Percentiles rank a stretch among this genome's conserved stretches.
Conservation (phyloP, 495 filamentous ascomycete species). For the Aspergillus leporis region DNA sequence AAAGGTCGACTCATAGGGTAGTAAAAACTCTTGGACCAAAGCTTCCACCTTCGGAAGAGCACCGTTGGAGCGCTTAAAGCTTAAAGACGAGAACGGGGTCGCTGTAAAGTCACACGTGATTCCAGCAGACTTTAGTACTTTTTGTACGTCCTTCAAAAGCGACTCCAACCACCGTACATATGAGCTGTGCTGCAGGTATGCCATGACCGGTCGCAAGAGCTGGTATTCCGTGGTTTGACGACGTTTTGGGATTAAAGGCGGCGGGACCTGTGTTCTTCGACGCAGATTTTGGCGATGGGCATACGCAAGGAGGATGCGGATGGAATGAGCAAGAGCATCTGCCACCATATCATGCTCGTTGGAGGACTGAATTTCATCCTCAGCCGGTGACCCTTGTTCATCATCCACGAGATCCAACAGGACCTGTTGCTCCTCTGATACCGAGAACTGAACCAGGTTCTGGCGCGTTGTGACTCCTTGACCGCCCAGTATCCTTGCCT, state of each 20-base stretch:
- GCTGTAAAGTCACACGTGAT: constrained; percentile 35
- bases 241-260: constrained; percentile 54
- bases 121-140: constrained; percentile 42
- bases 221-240: constrained; percentile 52
- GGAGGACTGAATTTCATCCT: constrained; percentile 10
- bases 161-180: constrained; percentile 38
- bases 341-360: constrained; percentile 44
- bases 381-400: constrained; percentile 35
- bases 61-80: constrained; percentile 5
- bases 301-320: constrained; percentile 71
- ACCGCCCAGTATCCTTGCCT: constrained; percentile 67
- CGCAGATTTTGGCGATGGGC: constrained; percentile 68
- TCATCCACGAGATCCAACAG: constrained; percentile 66
- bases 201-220: constrained; percentile 66
- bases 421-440: constrained; percentile 53
- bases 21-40: constrained; percentile 40
- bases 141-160: constrained; percentile 37
- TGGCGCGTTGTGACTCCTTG: constrained; percentile 63
- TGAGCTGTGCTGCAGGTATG: constrained; percentile 61
- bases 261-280: constrained; percentile 60
- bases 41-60: constrained; percentile 34
- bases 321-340: constrained; percentile 55
- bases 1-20: constrained; percentile 44
- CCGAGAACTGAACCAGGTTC: constrained; percentile 58
- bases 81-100: constrained; percentile 32